These are phyloP conservation scores for Madurella mycetomatis DNA, from an alignment of 2,329 filamentous ascomycete species.

Conservation along the genomic window DNA sequence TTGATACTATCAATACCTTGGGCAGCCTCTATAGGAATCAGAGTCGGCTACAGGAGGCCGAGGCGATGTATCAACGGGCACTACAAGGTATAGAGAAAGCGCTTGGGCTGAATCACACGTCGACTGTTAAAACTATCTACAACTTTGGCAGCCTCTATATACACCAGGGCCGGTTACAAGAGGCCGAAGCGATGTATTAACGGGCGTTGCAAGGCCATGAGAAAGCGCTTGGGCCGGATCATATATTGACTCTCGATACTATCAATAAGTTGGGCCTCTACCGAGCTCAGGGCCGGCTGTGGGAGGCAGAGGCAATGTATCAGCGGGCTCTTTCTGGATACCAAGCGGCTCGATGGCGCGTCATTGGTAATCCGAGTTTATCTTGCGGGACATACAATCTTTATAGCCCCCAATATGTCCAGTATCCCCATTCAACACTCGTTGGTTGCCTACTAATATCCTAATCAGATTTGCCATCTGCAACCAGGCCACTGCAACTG, in stretches of 20 bases:
- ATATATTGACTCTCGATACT: constrained; percentile 8
- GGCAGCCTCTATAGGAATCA: constrained; percentile 6
- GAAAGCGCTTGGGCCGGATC: constrained; percentile 7
- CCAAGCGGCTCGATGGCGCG: too few species aligned
- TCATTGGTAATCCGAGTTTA: too few species aligned
- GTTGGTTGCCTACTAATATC: too few species aligned
- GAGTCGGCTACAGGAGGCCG: constrained; percentile 4
- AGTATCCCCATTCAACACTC: too few species aligned
- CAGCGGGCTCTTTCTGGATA: too few species aligned
- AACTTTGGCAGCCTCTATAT: constrained; percentile 5
- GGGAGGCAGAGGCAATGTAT: constrained; percentile 8
- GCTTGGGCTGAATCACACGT: constrained; percentile 7
- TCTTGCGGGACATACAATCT: too few species aligned
- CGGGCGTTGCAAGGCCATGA: constrained; percentile 7
- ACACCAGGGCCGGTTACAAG: constrained; percentile 3
- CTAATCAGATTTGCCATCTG: too few species aligned
- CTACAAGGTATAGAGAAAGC: constrained; percentile 7
- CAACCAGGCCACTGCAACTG: too few species aligned
- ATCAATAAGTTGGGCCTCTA: constrained; percentile 10
- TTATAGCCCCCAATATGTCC: too few species aligned
- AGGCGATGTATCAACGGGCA: constrained; percentile 12
- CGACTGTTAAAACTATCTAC: constrained; percentile 6
- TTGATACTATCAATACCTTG: neutral
- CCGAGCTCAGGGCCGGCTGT: constrained; percentile 2
- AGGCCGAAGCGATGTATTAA: constrained; percentile 8